Evolutionary conservation across 1,284 basidiomycete species (phyloP), one percentile per base, ranked within the genome.

Genomic region (Leccinum solheimii): DNA sequence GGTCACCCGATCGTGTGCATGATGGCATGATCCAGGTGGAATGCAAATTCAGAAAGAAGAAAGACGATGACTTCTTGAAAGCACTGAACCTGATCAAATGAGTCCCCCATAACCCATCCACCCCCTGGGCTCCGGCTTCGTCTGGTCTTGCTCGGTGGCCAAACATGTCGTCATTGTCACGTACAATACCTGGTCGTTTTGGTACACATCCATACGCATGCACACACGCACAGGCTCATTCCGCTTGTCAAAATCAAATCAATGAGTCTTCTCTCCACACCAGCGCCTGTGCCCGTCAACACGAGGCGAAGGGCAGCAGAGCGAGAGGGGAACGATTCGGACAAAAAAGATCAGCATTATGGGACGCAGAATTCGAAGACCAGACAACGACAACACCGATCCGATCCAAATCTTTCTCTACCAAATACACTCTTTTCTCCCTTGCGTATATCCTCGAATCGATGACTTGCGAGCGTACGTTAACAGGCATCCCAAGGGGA

Each of bases 231-330:
- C 36, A 51, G 3, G 4, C 21, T 13, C 9, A 23, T 11, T 51
- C 50, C n/a, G 38, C 61, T 68, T 23, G 38, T 23, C 21, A 61
- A 65, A 66, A 66, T 69, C 65, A 72, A 71, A 72, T 69, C 40
- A 3, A 14, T 38, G 63, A 59, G 66, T 62, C 32, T 69, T 71
- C 54, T 60, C 61, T 55, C 56, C 32, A 30, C 27, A 34, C 1
- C 30, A 38, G 5, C 40, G 48, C 32, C 36, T 57, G 64, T 16
- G 9, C 43, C 9, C 30, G 8, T 40, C n/a, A 43, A 43, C 40
- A n/a, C 40, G n/a, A 43, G 38, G 48, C 58, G 13, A 55, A 49
- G 32, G 32, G 55, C 5, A n/a, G 27, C 21, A 36, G 38, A 63
- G 43, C 50, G 45, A 30, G 7, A 26, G 13, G 14, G 3, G 10